Percentiles rank a stretch among this genome's conserved stretches.
These are phyloP conservation scores for Alopecurus myosuroides DNA, from an alignment of 176 grass and related monocot species.

Conservation along the genomic window DNA sequence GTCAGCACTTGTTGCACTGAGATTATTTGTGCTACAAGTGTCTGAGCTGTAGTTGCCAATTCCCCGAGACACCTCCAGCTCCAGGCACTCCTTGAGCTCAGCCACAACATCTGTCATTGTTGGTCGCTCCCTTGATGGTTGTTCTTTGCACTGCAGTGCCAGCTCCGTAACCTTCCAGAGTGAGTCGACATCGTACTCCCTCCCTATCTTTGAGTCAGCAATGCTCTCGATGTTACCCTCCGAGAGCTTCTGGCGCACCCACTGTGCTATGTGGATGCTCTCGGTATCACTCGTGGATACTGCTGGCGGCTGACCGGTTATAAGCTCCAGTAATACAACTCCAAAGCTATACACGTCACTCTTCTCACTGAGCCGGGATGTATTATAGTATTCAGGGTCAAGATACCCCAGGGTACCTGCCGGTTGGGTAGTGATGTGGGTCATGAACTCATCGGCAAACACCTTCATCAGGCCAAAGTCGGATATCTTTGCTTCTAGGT, in stretches of 20 bases:
- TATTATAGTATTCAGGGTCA: slow-evolving; percentile 59
- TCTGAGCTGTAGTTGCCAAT: slow-evolving; percentile 2
- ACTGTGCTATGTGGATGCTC: slow-evolving; percentile 33
- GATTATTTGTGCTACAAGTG: slow-evolving; percentile 4
- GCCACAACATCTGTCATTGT: slow-evolving; percentile 24
- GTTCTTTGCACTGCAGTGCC: slow-evolving; percentile 35
- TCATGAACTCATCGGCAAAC: slow-evolving; percentile 3
- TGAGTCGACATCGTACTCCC: slow-evolving; percentile 27
- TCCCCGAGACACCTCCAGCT: slow-evolving; percentile 15
- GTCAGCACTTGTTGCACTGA: not conserved
- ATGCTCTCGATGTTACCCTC: slow-evolving; percentile 32
- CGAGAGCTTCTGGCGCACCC: slow-evolving; percentile 32
- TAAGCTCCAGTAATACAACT: slow-evolving; percentile 34
- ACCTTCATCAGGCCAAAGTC: slow-evolving; percentile 48
- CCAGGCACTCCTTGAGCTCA: slow-evolving; percentile 31
- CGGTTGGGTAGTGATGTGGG: slow-evolving; percentile 35
- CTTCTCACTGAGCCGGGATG: slow-evolving; percentile 34
- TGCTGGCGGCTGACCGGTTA: slow-evolving; percentile 14
- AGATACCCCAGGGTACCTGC: slow-evolving; percentile 46
- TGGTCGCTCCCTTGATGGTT: slow-evolving; percentile 24
- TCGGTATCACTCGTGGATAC: not conserved
- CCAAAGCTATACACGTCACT: slow-evolving; percentile 40
- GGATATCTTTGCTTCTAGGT: slow-evolving; percentile 40
- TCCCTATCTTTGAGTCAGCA: slow-evolving; percentile 17
- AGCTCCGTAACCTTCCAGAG: slow-evolving; percentile 37